Evolutionary conservation across 208 protist genomes (phyloP).

Genomic region (Strigomonas culicis): DNA sequence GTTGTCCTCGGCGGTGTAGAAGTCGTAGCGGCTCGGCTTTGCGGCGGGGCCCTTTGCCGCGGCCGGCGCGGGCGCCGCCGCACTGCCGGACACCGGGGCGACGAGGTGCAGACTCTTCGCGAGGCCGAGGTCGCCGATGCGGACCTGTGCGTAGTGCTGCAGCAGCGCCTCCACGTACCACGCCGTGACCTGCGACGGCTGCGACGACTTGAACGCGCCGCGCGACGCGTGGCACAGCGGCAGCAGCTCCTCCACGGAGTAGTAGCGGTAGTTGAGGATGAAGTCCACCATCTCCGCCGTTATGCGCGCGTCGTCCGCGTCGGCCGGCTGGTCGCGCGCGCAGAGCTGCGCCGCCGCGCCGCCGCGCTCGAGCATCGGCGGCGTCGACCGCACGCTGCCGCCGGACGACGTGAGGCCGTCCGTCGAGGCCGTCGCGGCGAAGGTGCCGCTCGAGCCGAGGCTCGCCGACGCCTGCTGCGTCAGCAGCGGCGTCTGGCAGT

Average conservation of each 20-base stretch:
- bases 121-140: slow-evolving; percentile 79
- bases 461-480: slow-evolving; percentile 4
- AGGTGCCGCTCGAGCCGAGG: background rate
- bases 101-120: slow-evolving; percentile 34
- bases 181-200: background rate
- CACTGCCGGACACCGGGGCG: background rate
- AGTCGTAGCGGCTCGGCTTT: background rate
- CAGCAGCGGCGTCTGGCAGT: slow-evolving; percentile 30
- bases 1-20: background rate
- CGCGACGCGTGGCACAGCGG: background rate
- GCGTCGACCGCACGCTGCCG: too few species aligned
- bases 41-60: too few species aligned
- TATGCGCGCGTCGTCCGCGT: background rate
- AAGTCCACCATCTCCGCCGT: background rate
- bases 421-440: background rate
- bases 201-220: background rate
- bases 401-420: background rate
- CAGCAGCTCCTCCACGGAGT: background rate
- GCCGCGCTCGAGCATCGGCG: too few species aligned
- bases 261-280: background rate
- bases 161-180: slow-evolving; percentile 9
- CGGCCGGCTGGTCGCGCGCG: too few species aligned
- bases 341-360: too few species aligned
- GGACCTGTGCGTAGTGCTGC: slow-evolving; percentile 32
- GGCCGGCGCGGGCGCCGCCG: background rate